Evolutionary conservation across 2,329 filamentous ascomycete species (phyloP), one percentile per base, ranked within the genome.

Genomic region (Aspergillus tamarii): DNA sequence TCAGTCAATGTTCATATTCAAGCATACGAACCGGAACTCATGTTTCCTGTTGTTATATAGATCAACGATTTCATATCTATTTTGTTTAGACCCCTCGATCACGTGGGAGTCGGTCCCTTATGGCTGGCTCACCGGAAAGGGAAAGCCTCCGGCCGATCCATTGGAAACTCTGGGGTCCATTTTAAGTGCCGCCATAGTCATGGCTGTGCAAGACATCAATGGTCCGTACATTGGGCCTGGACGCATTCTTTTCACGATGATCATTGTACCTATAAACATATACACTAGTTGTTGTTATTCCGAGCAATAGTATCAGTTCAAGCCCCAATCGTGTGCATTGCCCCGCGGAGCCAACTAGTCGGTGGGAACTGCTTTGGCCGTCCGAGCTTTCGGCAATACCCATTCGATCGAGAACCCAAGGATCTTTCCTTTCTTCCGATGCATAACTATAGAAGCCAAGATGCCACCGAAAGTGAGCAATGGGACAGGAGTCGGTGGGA

Each of bases 401-500:
- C n/a, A 5, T 16, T 39, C 28, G n/a, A 50, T 56, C 30, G 32
- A 32, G 52, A 59, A 46, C 21, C n/a, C 21, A 26, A 56, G 60
- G 60, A 57, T 63, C 59, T 48, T 54, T 21, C 30, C 50, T 59
- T 19, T 52, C 64, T 71, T 69, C 66, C 66, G 64, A 75, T 77
- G 74, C 72, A 72, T 67, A 68, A 61, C 54, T 34, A 55, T 63
- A 64, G 52, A 67, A 56, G 32, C 62, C 67, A 71, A 65, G 43
- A 85, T 83, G 80, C 82, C 52, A n/a, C 52, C 84, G 65, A 84
- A 81, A 72, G 79, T 80, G 73, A 84, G 80, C 75, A 82, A 83
- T 75, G 78, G 77, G 57, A 69, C 68, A 46, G 72, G 61, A 54
- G 65, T 72, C 59, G 73, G 72, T 60, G 74, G 66, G 45, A 75